Base-by-base conservation (phyloP, 1,284 basidiomycete genomes). In the Moesziomyces sp. region DNA sequence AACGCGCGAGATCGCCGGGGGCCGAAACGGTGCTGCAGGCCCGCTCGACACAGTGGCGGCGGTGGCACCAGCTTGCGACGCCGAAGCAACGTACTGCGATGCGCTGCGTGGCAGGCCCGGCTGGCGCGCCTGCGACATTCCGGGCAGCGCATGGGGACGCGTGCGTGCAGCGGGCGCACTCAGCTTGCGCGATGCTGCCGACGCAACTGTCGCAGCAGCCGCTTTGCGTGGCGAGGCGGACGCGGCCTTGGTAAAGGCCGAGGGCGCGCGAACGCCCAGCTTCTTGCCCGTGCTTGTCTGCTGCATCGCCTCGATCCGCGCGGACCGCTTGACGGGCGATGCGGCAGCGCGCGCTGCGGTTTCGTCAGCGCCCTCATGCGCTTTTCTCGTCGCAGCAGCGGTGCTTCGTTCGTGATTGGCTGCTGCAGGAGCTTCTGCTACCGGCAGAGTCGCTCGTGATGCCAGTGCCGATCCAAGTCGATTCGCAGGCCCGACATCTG, bases 261-360 rank as follows among this genome's bases (percentile, higher is more conserved):
- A 64, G 1, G 57, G 67, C 2, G 30, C 63, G 3, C 69, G 69
- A 9, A 63, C 59, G 53, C 70, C 70, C 4, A 73, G 58, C 50
- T 73, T 73, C 26, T 68, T 73, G 44, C 24, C 19, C 5, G 33
- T 35, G 45, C 46, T 46, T 42, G 53, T 38, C 14, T 65, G 58
- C 40, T 68, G 70, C 70, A 57, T 59, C n/a, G 70, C 70, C 57
- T 73, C 64, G 51, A 73, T 67, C 14, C 70, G 59, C 4, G 59
- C 64, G 9, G 64, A 67, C 5, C 70, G 63, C 46, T 73, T 73
- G 58, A 73, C 48, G 3, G 69, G 59, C 14, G 63, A 66, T 7
- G 57, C 26, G n/a, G 47, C 48, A 9, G 62, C 58, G 5, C 18
- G 11, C 18, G 46, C 21, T n/a, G 14, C 19, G 43, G 5, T 18